phyloP scores from a whole-genome alignment of 2,329 filamentous ascomycete species.

The Golovinomyces cichoracearum region DNA sequence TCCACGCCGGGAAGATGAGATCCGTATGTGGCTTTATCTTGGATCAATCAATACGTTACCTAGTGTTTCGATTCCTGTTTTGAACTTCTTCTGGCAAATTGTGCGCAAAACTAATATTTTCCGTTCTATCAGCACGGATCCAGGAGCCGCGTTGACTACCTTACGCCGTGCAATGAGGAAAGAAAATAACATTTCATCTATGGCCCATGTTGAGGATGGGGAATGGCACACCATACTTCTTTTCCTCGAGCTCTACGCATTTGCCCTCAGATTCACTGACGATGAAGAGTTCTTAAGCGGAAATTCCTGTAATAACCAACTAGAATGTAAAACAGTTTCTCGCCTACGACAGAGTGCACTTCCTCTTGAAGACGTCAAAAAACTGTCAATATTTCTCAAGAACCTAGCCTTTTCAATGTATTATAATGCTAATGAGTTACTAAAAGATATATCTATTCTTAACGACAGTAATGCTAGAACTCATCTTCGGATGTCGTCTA shows the following conservation, averaged over 20 bases:
- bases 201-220: constrained; percentile 10
- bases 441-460: constrained; percentile 17
- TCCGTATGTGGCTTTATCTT: constrained; percentile 79
- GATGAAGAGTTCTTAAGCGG: constrained; percentile 78
- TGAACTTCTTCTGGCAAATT: constrained; percentile 66
- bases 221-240: constrained; percentile 79
- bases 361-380: constrained; percentile 41
- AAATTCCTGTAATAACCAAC: constrained; percentile 18
- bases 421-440: constrained; percentile 49
- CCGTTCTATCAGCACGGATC: constrained; percentile 27
- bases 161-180: constrained; percentile 11
- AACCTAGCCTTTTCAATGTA: constrained; percentile 74
- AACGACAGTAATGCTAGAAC: constrained; percentile 19
- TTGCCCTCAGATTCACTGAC: constrained; percentile 75
- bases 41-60: constrained; percentile 21
- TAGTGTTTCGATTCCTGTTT: constrained; percentile 29
- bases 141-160: constrained; percentile 30
- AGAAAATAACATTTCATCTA: background rate
- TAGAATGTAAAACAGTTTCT: constrained; percentile 19
- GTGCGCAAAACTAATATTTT: constrained; percentile 32
- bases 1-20: constrained; percentile 56
- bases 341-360: constrained; percentile 39
- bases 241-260: constrained; percentile 84
- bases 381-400: constrained; percentile 62
- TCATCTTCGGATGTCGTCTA: constrained; percentile 18